Conservation (phyloP, 116 monocot genomes). For the Papilionanthe hybrid region DNA sequence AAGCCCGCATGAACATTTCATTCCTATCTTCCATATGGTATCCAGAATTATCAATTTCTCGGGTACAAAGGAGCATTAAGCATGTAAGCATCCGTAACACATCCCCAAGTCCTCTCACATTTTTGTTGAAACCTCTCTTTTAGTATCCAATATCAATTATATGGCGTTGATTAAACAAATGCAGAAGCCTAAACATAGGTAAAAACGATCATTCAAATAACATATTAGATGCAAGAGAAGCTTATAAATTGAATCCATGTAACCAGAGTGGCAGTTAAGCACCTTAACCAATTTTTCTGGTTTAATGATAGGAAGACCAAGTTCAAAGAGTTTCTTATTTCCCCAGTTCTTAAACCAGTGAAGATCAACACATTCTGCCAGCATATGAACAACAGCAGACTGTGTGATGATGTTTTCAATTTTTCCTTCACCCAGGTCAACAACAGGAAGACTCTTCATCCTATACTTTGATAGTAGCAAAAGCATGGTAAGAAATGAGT, state of each 20-base stretch:
- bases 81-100: background rate
- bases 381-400: constrained; percentile 85
- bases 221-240: background rate
- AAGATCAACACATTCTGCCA: constrained; percentile 91
- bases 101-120: background rate
- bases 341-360: constrained; percentile 96
- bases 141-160: background rate
- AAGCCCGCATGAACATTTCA: too few species aligned
- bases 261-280: background rate
- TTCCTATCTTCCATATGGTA: too few species aligned
- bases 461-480: constrained; percentile 85
- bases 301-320: constrained; percentile 72
- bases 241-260: background rate
- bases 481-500: constrained; percentile 90
- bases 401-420: constrained; percentile 92
- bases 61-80: background rate
- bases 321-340: constrained; percentile 62
- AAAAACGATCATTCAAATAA: background rate
- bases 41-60: background rate
- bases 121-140: background rate
- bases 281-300: constrained; percentile 73
- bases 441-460: constrained; percentile 95
- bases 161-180: background rate
- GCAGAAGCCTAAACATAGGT: background rate
- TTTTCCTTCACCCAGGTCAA: constrained; percentile 80